Conservation (phyloP, 148 eudicot genomes). For the Rhododendron simsii region DNA sequence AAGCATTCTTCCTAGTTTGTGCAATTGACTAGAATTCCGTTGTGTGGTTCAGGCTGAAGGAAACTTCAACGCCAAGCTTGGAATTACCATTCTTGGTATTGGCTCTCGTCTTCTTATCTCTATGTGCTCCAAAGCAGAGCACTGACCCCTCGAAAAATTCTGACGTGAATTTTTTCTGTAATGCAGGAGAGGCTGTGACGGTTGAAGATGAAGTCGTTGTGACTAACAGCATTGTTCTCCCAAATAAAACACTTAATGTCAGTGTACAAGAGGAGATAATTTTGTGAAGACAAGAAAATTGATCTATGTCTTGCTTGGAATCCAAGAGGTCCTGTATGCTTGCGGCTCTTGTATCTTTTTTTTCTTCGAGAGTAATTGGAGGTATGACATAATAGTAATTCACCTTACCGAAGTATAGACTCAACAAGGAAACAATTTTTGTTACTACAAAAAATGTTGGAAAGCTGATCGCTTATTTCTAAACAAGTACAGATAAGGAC, state of each 20-base stretch:
- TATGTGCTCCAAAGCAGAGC: background rate
- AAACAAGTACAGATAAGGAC: background rate
- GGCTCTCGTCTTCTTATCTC: conserved; percentile 1
- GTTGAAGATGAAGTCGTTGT: conserved; percentile 77
- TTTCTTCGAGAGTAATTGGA: background rate
- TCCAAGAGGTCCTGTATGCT: background rate
- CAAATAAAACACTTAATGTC: conserved; percentile 70
- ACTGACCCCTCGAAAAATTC: background rate
- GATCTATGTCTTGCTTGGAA: background rate
- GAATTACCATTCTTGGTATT: conserved; percentile 68
- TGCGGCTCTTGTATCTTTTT: background rate
- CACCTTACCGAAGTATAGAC: background rate
- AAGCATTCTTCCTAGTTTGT: background rate
- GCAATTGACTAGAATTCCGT: background rate
- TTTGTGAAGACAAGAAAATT: conserved; percentile 20
- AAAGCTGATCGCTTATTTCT: background rate
- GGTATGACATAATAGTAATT: background rate
- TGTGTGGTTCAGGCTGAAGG: conserved; percentile 52
- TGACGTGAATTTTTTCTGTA: background rate
- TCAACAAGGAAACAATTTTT: background rate
- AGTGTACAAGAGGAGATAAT: conserved; percentile 83
- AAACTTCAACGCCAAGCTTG: conserved; percentile 70
- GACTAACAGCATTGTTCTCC: conserved; percentile 63
- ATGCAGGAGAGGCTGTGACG: conserved; percentile 60
- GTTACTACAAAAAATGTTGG: background rate